Evolutionary conservation across 2,329 filamentous ascomycete species (phyloP).

Genomic region (Penicillium hordei): DNA sequence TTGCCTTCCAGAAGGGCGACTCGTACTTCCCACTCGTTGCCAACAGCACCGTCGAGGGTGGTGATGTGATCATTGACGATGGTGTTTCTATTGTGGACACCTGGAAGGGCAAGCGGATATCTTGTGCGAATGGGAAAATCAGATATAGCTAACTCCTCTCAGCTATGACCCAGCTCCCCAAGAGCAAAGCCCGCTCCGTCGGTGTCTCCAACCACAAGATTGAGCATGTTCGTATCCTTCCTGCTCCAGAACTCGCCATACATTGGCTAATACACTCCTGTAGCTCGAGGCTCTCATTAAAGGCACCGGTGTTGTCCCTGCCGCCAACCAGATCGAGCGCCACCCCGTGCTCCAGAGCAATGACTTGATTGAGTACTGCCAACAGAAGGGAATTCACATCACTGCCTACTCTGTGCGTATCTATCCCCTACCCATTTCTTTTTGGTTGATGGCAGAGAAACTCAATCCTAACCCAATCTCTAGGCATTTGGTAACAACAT

Average conservation of each 20-base stretch:
- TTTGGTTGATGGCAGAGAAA: background rate
- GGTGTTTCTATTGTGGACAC: slow-evolving; percentile 43
- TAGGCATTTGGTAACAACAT: slow-evolving; percentile 59
- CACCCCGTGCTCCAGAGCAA: slow-evolving; percentile 67
- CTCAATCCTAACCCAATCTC: background rate
- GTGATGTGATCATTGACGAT: slow-evolving; percentile 48
- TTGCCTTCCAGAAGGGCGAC: slow-evolving; percentile 40
- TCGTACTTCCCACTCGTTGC: slow-evolving; percentile 49
- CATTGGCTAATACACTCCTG: background rate
- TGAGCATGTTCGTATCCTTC: slow-evolving; percentile 31
- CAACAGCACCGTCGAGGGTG: slow-evolving; percentile 37
- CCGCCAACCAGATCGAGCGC: slow-evolving; percentile 68
- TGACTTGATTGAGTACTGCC: slow-evolving; percentile 57
- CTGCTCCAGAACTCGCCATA: background rate
- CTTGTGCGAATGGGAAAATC: too few species aligned
- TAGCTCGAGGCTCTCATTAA: slow-evolving; percentile 57
- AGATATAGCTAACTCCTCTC: background rate
- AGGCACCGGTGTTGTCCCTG: slow-evolving; percentile 58
- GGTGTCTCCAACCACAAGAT: slow-evolving; percentile 46
- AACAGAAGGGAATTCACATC: slow-evolving; percentile 59
- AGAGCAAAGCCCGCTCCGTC: slow-evolving; percentile 43
- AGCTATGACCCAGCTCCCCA: slow-evolving; percentile 47
- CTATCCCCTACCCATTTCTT: background rate
- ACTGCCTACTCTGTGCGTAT: slow-evolving; percentile 60
- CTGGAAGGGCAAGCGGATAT: slow-evolving; percentile 39